Evolutionary conservation across 768 basidiomycete genomes (phyloP).

Genomic region (Kockovaella imperatae): DNA sequence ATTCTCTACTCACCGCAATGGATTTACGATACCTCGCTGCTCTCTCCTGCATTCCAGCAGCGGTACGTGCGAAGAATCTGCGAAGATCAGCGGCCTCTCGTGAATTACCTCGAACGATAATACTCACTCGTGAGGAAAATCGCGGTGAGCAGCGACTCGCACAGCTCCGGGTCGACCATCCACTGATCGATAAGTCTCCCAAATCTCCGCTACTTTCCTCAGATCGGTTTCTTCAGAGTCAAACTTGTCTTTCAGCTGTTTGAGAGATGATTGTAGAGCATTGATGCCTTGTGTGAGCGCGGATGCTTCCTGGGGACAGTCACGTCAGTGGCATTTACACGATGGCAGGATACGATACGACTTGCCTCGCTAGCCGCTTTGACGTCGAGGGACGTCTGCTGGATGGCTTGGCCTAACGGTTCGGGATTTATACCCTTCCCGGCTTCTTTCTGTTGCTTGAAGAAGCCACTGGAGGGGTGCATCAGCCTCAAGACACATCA

Average conservation of each 20-base stretch:
- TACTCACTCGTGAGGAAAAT: constrained; percentile 32
- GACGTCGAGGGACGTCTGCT: constrained; percentile 25
- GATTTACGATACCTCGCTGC: constrained; percentile 27
- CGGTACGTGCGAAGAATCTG: constrained; percentile 28
- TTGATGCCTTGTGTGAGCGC: constrained; percentile 23
- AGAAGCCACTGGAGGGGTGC: not conserved
- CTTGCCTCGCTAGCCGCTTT: constrained; percentile 29
- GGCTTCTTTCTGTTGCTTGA: constrained; percentile 30
- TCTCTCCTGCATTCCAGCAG: constrained; percentile 24
- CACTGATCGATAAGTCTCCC: constrained; percentile 21
- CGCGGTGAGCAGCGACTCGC: constrained; percentile 19
- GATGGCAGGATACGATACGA: not conserved
- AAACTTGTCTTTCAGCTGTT: constrained; percentile 21
- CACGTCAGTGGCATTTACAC: not conserved
- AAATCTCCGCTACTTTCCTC: constrained; percentile 28
- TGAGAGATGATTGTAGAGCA: constrained; percentile 10
- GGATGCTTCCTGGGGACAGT: constrained; percentile 18
- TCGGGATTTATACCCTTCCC: constrained; percentile 23
- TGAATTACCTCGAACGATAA: no score
- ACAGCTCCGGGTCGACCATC: constrained; percentile 29
- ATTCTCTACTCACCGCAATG: constrained; percentile 23
- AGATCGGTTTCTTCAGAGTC: constrained; percentile 25
- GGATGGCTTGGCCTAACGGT: constrained; percentile 30
- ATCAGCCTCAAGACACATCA: not conserved
- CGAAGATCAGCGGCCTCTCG: constrained; percentile 4